phyloP scores from a whole-genome alignment of 805 yeast species.

The Wickerhamiella kazuoi region DNA sequence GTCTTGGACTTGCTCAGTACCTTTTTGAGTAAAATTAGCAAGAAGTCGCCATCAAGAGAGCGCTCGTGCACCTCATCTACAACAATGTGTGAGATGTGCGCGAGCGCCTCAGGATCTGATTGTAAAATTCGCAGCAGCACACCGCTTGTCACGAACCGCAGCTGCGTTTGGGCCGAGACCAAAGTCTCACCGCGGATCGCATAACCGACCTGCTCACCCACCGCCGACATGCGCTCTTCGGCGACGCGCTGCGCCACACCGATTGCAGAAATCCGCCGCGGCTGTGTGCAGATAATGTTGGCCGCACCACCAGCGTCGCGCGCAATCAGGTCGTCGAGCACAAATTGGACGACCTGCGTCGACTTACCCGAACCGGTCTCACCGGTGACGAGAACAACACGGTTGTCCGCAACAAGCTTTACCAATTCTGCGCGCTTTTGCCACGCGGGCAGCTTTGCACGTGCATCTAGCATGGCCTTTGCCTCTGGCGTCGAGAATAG shows the following conservation, averaged over 20 bases:
- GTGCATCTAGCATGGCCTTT: constrained; percentile 25
- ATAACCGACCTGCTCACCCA: constrained; percentile 75
- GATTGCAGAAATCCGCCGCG: constrained; percentile 87
- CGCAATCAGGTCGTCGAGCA: constrained; percentile 43
- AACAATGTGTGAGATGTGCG: constrained; percentile 46
- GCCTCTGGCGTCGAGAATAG: constrained; percentile 23
- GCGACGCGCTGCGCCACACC: constrained; percentile 88
- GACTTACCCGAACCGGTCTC: constrained; percentile 97
- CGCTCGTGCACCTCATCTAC: constrained; percentile 97
- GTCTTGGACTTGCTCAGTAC: constrained; percentile 30
- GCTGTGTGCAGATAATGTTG: constrained; percentile 74
- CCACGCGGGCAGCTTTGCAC: constrained; percentile 76
- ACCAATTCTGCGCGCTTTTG: constrained; percentile 39
- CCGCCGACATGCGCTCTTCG: constrained; percentile 47
- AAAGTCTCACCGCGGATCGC: constrained; percentile 79
- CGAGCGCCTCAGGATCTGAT: constrained; percentile 23
- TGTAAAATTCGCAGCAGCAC: constrained; percentile 76
- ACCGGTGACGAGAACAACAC: constrained; percentile 71
- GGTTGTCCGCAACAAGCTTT: constrained; percentile 35
- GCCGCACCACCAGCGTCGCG: constrained; percentile 30
- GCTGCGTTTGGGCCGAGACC: constrained; percentile 35
- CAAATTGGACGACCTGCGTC: constrained; percentile 82
- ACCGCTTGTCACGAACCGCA: constrained; percentile 88
- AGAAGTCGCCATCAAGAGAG: constrained; percentile 75
- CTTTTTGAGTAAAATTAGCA: constrained; percentile 57